Evolutionary conservation across 345 rosid species (phyloP).

Genomic region (Clarkia xantiana): DNA sequence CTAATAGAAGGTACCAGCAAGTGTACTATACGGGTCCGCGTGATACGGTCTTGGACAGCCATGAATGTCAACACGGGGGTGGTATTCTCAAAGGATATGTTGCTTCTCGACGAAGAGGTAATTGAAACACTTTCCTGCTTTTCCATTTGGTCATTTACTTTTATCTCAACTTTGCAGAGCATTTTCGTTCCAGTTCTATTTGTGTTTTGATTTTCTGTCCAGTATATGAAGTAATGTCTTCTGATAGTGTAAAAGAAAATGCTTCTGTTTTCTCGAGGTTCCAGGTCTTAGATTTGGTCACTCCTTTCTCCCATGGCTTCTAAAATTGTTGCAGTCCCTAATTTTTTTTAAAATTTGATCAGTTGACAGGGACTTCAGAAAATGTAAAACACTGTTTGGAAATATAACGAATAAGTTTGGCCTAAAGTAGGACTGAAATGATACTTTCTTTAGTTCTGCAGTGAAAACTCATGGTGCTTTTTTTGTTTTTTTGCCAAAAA

Average conservation of each 20-base stretch:
- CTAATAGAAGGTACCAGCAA: too few species aligned
- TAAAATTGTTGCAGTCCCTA: not conserved
- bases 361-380: too few species aligned
- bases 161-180: not conserved
- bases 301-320: not conserved
- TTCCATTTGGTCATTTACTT: too few species aligned
- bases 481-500: too few species aligned
- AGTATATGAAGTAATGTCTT: conserved; percentile 45
- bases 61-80: too few species aligned
- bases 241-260: conserved; percentile 68
- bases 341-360: too few species aligned
- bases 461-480: not conserved
- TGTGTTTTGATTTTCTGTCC: not conserved
- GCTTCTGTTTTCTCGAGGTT: conserved; percentile 72
- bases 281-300: conserved; percentile 29
- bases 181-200: not conserved
- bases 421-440: not conserved
- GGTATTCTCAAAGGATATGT: too few species aligned
- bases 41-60: too few species aligned
- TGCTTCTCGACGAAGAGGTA: too few species aligned
- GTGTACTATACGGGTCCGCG: too few species aligned
- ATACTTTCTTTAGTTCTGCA: not conserved
- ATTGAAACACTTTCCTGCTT: too few species aligned
- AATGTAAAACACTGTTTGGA: not conserved
- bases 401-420: not conserved